Conservation (phyloP, 768 basidiomycete species). For the Panaeolus cyanescens region DNA sequence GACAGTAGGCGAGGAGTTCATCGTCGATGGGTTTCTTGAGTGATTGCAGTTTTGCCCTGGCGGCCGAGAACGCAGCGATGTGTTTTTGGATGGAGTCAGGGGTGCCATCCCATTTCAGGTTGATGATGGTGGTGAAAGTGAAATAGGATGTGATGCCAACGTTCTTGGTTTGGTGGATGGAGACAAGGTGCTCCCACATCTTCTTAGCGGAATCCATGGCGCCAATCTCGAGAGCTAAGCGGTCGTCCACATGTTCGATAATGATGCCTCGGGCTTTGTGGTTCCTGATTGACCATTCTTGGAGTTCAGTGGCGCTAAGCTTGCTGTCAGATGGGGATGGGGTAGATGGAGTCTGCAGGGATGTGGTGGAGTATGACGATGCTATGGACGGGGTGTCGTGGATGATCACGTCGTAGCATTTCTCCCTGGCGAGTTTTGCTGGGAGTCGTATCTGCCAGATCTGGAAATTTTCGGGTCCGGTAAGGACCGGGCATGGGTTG, state of each 20-base stretch:
- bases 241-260: conserved; percentile 7
- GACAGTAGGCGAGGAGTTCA: conserved; percentile 10
- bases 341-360: too few species aligned
- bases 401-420: conserved; percentile 12
- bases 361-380: too few species aligned
- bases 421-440: conserved; percentile 11
- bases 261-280: conserved; percentile 13
- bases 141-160: conserved; percentile 12
- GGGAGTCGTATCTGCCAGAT: conserved; percentile 12
- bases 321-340: too few species aligned
- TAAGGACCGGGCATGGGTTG: conserved; percentile 5
- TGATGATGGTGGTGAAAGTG: conserved; percentile 8
- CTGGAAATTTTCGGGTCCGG: conserved; percentile 12
- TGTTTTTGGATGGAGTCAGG: conserved; percentile 5
- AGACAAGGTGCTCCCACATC: conserved; percentile 7
- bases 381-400: too few species aligned
- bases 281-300: not conserved
- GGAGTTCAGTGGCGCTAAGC: too few species aligned
- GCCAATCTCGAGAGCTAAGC: conserved; percentile 6
- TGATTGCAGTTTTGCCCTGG: conserved; percentile 8
- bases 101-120: conserved; percentile 10
- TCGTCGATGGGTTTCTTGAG: conserved; percentile 13
- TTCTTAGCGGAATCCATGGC: not conserved
- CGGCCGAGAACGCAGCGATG: conserved; percentile 8
- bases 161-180: conserved; percentile 9